Base-by-base conservation (phyloP, 345 rosid genomes). In the Rhodamnia argentea region DNA sequence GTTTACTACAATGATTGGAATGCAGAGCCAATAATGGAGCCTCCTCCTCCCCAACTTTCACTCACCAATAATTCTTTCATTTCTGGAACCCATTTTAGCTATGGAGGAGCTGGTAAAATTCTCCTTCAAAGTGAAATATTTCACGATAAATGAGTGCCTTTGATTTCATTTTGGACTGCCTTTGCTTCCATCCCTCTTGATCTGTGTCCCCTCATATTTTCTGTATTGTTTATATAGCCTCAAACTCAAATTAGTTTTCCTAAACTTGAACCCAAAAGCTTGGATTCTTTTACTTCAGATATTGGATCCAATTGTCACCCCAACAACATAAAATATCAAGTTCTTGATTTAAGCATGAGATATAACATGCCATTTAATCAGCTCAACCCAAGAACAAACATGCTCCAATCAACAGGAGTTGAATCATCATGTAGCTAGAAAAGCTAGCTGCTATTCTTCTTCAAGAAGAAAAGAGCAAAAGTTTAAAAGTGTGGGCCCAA, bases 51-150 rank as follows among this genome's bases (percentile, higher is more conserved):
- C 4, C 60, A 52, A 52, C 84, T 52, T 40, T 51, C 82, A 32
- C 55, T 22, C 83, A 53, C 86, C 86, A 76, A 85, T 85, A 74
- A 74, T 85, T 85, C 86, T 52, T 50, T 82, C 23, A 24, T 85
- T 52, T 60, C 40, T 13, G 26, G 37, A 60, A 85, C 87, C 83
- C 84, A 85, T 54, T 54, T 85, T 26, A 85, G 62, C 62, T 37
- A 85, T 26, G 13, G 47, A 64, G n/a, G 44, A 85, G 52, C 20
- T 29, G 11, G 47, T 70, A 70, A 37, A 70, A 47, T 70, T 70
- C 24, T 70, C 78, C 44, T 70, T 32, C 18, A 70, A 32, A 70
- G 10, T 32, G 58, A 22, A 70, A 70, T 70, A 37, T 18, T 32
- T 70, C 58, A 55, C 20, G 58, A 20, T 7, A 20, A 20, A 55